A percentile compares a stretch with the other conserved stretches of the same genome.
Conservation (phyloP, 495 filamentous ascomycete genomes). For the Lophiotrema nucula region DNA sequence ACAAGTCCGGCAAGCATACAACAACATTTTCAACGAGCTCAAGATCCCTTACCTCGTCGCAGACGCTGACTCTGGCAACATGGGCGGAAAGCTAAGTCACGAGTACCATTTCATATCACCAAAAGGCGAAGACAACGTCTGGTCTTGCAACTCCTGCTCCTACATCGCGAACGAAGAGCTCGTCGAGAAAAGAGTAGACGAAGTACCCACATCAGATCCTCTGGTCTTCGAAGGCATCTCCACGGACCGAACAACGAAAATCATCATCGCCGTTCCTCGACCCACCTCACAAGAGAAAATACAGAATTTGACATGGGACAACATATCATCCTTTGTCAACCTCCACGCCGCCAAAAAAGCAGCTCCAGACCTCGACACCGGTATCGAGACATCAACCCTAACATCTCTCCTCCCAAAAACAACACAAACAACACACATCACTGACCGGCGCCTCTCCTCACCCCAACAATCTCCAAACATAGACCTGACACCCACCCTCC, state of each 20-base stretch:
- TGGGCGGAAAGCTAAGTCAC: conserved; percentile 89
- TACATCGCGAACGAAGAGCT: conserved; percentile 87
- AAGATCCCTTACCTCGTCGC: conserved; percentile 82
- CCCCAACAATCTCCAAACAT: conserved; percentile 8
- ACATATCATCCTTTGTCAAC: conserved; percentile 56
- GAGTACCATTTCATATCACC: conserved; percentile 85
- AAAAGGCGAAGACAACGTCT: conserved; percentile 81
- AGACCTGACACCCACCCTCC: conserved; percentile 45
- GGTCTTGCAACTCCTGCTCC: conserved; percentile 70
- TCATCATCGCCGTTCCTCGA: conserved; percentile 56
- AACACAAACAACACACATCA: conserved; percentile 4
- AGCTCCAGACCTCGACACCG: conserved; percentile 63
- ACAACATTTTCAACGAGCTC: conserved; percentile 73
- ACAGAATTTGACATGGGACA: not conserved
- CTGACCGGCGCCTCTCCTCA: conserved; percentile 7
- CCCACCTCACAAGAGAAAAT: not conserved
- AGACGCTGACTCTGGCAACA: conserved; percentile 89
- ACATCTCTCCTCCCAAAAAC: conserved; percentile 8
- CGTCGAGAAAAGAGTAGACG: conserved; percentile 41
- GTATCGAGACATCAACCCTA: conserved; percentile 54
- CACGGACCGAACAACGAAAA: conserved; percentile 66
- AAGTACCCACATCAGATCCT: not conserved
- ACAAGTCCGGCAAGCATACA: conserved; percentile 68
- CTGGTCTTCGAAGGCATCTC: conserved; percentile 64
- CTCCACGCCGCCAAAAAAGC: conserved; percentile 66